Evolutionary conservation across 805 yeast genomes (phyloP).

Genomic region (Zygosaccharomyces bailii): DNA sequence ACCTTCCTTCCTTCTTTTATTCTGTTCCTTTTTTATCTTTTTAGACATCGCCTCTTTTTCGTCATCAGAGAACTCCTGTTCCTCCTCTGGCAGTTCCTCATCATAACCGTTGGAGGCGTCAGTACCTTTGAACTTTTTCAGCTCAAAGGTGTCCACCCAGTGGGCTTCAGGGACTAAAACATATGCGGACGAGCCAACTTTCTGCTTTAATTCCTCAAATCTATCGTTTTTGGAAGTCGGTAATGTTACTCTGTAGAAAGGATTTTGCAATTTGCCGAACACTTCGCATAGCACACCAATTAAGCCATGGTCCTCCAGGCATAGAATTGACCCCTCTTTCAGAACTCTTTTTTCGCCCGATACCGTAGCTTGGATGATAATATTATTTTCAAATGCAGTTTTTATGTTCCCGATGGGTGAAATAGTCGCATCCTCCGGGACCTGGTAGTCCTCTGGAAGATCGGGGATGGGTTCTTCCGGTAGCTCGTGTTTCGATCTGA

Average conservation of each 20-base stretch:
- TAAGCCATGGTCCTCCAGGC: constrained; percentile 65
- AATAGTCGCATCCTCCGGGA: constrained; percentile 60
- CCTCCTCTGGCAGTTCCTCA: constrained; percentile 89
- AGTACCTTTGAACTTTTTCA: constrained; percentile 73
- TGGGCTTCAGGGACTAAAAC: constrained; percentile 80
- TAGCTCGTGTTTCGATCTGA: constrained; percentile 74
- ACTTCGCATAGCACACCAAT: constrained; percentile 83
- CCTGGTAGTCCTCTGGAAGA: constrained; percentile 61
- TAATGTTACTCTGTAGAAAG: constrained; percentile 75
- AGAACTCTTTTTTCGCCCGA: constrained; percentile 85
- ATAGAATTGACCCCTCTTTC: constrained; percentile 75
- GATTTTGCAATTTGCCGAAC: constrained; percentile 81
- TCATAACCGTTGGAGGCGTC: constrained; percentile 96
- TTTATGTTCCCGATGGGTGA: constrained; percentile 68
- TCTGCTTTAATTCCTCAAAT: constrained; percentile 29
- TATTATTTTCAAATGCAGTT: constrained; percentile 66
- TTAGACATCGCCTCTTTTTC: constrained; percentile 78
- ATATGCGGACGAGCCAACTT: constrained; percentile 56
- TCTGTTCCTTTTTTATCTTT: constrained; percentile 57
- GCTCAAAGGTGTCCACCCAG: constrained; percentile 69
- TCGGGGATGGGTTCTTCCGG: constrained; percentile 62
- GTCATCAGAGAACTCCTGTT: constrained; percentile 94
- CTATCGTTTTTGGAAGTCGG: constrained; percentile 16
- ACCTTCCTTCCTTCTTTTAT: constrained; percentile 39
- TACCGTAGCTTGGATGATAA: constrained; percentile 63